Conservation (phyloP, 176 grass and related monocot species). For the Thinopyrum elongatum region DNA sequence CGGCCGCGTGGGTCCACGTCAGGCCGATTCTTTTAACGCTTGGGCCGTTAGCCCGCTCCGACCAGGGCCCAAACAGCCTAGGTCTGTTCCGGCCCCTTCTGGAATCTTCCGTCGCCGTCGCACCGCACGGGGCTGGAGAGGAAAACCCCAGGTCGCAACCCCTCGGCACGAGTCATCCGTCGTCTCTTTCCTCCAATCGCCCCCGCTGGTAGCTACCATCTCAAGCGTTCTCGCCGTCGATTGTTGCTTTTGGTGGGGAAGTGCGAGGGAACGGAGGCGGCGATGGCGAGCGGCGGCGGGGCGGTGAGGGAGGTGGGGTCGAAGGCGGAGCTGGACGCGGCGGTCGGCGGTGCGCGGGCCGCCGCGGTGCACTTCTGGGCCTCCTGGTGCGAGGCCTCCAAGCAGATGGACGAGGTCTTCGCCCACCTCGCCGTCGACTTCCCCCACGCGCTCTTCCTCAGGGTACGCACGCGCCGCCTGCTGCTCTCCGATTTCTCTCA, state of each 20-base stretch:
- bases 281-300: constrained; percentile 47
- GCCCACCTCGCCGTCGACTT: constrained; percentile 84
- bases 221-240: not conserved
- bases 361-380: constrained; percentile 95
- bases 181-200: not conserved
- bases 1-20: not conserved
- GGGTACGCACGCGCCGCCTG: constrained; percentile 29
- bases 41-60: not conserved
- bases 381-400: constrained; percentile 92
- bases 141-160: constrained; percentile 32
- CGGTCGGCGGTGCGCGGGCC: constrained; percentile 38
- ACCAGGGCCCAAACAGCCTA: not conserved
- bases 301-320: constrained; percentile 67
- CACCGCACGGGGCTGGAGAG: constrained; percentile 25
- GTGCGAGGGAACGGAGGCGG: not conserved
- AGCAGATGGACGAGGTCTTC: constrained; percentile 99
- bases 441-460: constrained; percentile 74
- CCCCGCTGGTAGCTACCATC: not conserved
- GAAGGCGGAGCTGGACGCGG: constrained; percentile 73
- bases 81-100: constrained; percentile 13
- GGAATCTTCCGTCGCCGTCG: constrained; percentile 55
- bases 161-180: not conserved
- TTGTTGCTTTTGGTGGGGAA: not conserved
- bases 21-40: not conserved
- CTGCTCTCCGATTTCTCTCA: not conserved